Conservation (phyloP, 805 yeast species). For the Jamesozyma spencerorum region DNA sequence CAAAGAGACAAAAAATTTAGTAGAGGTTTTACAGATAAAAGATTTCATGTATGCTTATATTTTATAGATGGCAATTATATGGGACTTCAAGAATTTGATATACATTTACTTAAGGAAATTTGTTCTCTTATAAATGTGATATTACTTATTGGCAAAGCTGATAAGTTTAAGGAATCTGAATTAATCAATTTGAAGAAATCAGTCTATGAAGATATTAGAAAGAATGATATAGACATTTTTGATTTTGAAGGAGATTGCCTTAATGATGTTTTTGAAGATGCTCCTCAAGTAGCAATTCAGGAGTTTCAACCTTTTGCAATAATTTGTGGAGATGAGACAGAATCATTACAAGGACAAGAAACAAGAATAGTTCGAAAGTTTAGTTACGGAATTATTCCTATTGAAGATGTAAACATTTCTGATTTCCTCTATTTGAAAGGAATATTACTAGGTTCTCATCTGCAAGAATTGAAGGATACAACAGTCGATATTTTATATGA, state of each 20-base stretch:
- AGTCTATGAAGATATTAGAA: conserved; percentile 47
- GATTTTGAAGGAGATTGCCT: conserved; percentile 52
- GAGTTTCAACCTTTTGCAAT: conserved; percentile 54
- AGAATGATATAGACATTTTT: conserved; percentile 54
- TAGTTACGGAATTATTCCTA: conserved; percentile 59
- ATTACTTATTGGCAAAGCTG: conserved; percentile 77
- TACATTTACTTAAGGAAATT: conserved; percentile 57
- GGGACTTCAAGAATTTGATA: conserved; percentile 41
- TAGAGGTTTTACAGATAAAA: conserved; percentile 46
- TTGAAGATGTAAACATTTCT: conserved; percentile 49
- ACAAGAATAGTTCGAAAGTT: conserved; percentile 38
- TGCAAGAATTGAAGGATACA: conserved; percentile 71
- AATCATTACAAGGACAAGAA: not conserved
- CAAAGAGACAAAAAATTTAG: conserved; percentile 46
- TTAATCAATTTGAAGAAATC: conserved; percentile 42
- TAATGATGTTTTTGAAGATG: conserved; percentile 20
- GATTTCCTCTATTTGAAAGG: conserved; percentile 67
- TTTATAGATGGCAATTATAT: conserved; percentile 57
- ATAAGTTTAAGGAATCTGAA: conserved; percentile 63
- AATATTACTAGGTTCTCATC: conserved; percentile 65
- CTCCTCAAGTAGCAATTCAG: conserved; percentile 32
- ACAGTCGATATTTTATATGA: conserved; percentile 74
- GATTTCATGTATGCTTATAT: conserved; percentile 72
- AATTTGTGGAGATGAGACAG: conserved; percentile 42
- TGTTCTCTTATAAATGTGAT: conserved; percentile 70